Evolutionary conservation across 345 rosid species (phyloP), one percentile per base, ranked within the genome.

Genomic region (Garcia nutans): DNA sequence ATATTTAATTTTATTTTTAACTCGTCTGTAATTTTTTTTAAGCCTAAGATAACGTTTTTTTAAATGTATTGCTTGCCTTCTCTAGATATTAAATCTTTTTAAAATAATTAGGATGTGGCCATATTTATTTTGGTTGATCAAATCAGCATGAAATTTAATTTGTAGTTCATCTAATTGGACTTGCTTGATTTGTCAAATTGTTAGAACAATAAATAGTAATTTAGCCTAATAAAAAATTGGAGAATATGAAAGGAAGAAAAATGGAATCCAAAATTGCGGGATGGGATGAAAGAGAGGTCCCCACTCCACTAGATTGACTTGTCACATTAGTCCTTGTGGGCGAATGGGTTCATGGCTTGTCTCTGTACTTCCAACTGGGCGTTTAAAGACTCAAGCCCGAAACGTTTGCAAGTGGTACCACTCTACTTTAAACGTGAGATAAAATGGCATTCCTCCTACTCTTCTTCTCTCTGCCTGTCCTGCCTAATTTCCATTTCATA

Each of bases 351-450:
- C 81, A 74, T 66, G 81, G 79, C 58, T 26, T 82, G 81, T 78
- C 79, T 58, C 72, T 78, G 70, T 82, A 74, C 79, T 78, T 82
- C 78, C 84, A 77, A 70, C 74, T 66, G 65, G 78, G 73, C 42
- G 64, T 62, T 69, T 5, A 37, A 77, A 44, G 76, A 31, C 67
- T 52, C 31, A 45, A 49, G 42, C 74, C 73, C 58, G 66, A 73
- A 59, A 7, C 23, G 33, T 13, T 74, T 50, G 41, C 45, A 59
- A 65, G 76, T 66, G 79, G 81, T 74, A 77, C 81, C 81, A 70
- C 76, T 52, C 59, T 5, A 10, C 66, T 7, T 24, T 52, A 23
- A 65, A 54, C 42, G 33, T 22, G 47, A 55, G 17, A 55, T 9
- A 52, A 61, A 33, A 61, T 73, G 20, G 41, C 42, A n/a, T 65